Conservation (phyloP, 164 flowering plant species). For the Liriodendron chinense region DNA sequence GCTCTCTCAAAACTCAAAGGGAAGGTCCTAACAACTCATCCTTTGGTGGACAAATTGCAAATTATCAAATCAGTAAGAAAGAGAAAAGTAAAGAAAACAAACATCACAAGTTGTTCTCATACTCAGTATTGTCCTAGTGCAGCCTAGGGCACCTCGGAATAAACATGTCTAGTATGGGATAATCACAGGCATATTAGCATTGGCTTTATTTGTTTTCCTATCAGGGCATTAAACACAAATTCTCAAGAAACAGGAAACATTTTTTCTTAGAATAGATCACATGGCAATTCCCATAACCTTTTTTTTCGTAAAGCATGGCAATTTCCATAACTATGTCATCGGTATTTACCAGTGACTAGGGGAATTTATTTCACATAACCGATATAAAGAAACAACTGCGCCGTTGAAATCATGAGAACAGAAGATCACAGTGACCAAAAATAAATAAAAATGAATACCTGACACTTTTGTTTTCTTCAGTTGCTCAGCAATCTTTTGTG, state of each 20-base stretch:
- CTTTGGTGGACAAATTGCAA: no score
- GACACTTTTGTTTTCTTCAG: slow-evolving; percentile 63
- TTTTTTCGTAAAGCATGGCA: neutral
- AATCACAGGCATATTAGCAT: no score
- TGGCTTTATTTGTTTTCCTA: neutral
- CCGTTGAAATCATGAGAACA: neutral
- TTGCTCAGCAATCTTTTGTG: slow-evolving; percentile 50
- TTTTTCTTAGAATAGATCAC: neutral
- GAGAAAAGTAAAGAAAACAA: no score
- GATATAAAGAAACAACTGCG: neutral
- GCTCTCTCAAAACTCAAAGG: no score
- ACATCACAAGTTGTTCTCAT: no score
- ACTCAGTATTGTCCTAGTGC: no score
- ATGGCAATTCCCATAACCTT: neutral
- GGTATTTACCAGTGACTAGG: neutral
- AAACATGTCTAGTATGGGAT: no score
- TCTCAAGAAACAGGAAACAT: neutral
- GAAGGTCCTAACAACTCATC: no score
- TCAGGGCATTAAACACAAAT: neutral
- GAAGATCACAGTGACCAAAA: neutral
- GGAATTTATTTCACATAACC: neutral
- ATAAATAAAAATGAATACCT: slow-evolving; percentile 35
- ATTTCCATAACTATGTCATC: neutral
- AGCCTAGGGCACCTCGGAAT: no score
- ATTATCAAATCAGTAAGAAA: no score